Conservation (phyloP, 2,329 filamentous ascomycete genomes). For the Colletotrichum sansevieriae region DNA sequence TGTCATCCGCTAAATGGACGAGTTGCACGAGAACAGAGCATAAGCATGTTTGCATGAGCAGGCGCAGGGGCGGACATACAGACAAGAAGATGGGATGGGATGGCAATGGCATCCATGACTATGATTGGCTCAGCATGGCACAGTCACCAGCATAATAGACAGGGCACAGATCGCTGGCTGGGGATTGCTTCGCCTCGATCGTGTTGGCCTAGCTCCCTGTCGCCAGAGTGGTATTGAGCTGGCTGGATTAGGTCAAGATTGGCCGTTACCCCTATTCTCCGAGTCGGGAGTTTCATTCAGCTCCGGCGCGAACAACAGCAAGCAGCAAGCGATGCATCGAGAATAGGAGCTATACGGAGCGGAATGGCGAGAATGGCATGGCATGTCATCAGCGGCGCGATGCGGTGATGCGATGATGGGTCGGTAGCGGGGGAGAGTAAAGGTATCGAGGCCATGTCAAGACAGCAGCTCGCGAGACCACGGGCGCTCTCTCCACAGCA, state of each 20-base stretch:
- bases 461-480: constrained; percentile 12
- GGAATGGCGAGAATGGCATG: constrained; percentile 24
- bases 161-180: constrained; percentile 35
- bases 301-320: constrained; percentile 2
- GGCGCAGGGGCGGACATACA: constrained; percentile 11
- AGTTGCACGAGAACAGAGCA: constrained; percentile 23
- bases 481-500: neutral
- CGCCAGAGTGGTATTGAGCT: constrained; percentile 31
- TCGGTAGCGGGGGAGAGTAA: constrained; percentile 18
- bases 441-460: constrained; percentile 22
- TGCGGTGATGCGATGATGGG: constrained; percentile 33
- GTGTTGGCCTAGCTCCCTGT: constrained; percentile 34
- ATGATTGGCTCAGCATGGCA: constrained; percentile 30
- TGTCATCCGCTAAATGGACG: constrained; percentile 35
- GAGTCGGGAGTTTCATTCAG: constrained; percentile 23
- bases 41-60: constrained; percentile 33
- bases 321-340: constrained; percentile 16
- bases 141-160: constrained; percentile 32
- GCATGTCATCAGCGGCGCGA: constrained; percentile 36
- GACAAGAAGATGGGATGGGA: constrained; percentile 24
- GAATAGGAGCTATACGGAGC: constrained; percentile 33
- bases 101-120: constrained; percentile 25
- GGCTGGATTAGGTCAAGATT: constrained; percentile 27
- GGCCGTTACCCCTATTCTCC: constrained; percentile 21
- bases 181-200: constrained; percentile 42